Percentiles rank a stretch among this genome's conserved stretches.
Conservation (phyloP, 2,329 filamentous ascomycete species). For the Penicillium sclerotiorum region DNA sequence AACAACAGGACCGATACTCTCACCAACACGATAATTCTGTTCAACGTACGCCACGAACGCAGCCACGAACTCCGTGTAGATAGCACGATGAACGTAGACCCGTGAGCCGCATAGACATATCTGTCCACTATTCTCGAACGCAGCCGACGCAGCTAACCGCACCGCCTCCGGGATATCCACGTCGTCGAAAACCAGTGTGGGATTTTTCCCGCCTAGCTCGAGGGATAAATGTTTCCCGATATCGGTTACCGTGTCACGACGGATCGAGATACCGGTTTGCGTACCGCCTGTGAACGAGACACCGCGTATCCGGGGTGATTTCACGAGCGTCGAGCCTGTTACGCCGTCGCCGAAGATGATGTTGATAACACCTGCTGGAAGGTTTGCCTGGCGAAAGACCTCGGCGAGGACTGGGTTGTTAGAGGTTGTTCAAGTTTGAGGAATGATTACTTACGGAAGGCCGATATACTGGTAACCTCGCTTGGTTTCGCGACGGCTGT, state of each 20-base stretch:
- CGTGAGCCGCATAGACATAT: conserved; percentile 64
- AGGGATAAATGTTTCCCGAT: conserved; percentile 25
- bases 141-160: conserved; percentile 16
- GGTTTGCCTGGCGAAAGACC: conserved; percentile 16
- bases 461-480: conserved; percentile 19
- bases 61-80: conserved; percentile 63
- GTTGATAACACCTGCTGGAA: conserved; percentile 20
- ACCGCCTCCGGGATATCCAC: conserved; percentile 18
- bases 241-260: conserved; percentile 22
- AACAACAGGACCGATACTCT: conserved; percentile 52
- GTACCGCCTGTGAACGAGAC: conserved; percentile 23
- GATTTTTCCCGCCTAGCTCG: conserved; percentile 23
- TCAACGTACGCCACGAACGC: conserved; percentile 57
- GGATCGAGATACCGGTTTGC: conserved; percentile 18
- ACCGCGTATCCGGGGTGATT: conserved; percentile 17
- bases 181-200: conserved; percentile 22
- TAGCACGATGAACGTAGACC: conserved; percentile 64
- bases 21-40: conserved; percentile 61
- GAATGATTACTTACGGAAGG: conserved; percentile 10
- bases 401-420: conserved; percentile 13
- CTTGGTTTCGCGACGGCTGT: conserved; percentile 23
- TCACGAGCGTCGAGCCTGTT: conserved; percentile 17
- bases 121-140: conserved; percentile 22
- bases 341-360: conserved; percentile 18
- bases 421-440: background rate